Base-by-base conservation (phyloP, 2,329 filamentous ascomycete genomes). In the Cryphonectria naterciae region DNA sequence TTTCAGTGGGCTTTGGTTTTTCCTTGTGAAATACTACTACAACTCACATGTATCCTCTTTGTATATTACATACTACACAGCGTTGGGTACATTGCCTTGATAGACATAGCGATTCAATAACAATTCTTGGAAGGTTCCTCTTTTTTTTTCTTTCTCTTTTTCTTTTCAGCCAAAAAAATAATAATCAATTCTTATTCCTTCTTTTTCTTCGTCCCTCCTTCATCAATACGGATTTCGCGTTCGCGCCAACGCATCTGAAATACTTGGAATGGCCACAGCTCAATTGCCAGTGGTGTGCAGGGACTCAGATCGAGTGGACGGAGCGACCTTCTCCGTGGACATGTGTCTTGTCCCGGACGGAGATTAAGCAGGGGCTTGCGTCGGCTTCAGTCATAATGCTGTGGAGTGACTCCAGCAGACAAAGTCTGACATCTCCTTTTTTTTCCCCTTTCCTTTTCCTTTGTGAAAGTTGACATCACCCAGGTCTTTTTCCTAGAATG, bases 271-370 rank as follows among this genome's bases (percentile, higher is more conserved):
- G 8, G 58, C 32, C 32, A 6, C 28, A 28, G 54, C 17, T 58
- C 54, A 58, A 32, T 35, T 58, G 54, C 15, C 54, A 2, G 28
- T 61, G 58, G 35, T 61, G 32, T 61, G 58, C 35, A 61, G 35
- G 35, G 11, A n/a, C 25, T 19, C 58, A 28, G 11, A 37, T 65
- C 22, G 32, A 52, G 63, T 49, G 46, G 32, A 17, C 63, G 63
- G 63, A 65, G 46, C 41, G 46, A 65, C 17, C 43, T 28, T 52
- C 63, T 65, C 63, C 63, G 63, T 15, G 7, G 58, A 39, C 58
- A 39, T 32, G 8, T 35, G 28, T n/a, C 52, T 37, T 37, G 46
- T n/a, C 32, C 32, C 58, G 46, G 28, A 32, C 62, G 43, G 63
- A 65, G 46, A 52, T 65, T 52, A 32, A 65, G 1, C 63, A 65